These are phyloP conservation scores for Solanum pinnatisectum DNA, from an alignment of 257 asterid species.

Conservation along the genomic window DNA sequence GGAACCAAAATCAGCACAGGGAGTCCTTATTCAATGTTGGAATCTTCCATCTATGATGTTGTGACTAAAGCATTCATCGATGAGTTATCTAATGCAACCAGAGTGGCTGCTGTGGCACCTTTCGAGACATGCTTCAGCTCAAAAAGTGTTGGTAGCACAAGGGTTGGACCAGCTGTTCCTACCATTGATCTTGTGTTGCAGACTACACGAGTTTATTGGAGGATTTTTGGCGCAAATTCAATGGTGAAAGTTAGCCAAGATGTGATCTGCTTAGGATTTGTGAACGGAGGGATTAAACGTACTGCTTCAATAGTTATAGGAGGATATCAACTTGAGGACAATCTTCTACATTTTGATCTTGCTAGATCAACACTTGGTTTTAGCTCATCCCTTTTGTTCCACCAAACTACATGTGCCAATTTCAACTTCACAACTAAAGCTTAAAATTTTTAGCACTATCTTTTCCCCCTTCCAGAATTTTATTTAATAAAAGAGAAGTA, in stretches of 20 bases:
- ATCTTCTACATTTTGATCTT: conserved; percentile 41
- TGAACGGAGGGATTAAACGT: conserved; percentile 13
- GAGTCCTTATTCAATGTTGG: conserved; percentile 29
- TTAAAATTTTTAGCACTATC: neutral
- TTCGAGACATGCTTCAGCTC: conserved; percentile 31
- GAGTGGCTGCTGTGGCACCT: conserved; percentile 19
- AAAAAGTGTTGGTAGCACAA: conserved; percentile 26
- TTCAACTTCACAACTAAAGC: conserved; percentile 1
- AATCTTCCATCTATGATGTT: conserved; percentile 26
- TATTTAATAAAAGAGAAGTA: neutral
- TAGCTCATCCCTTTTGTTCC: conserved; percentile 31
- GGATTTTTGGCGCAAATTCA: conserved; percentile 41
- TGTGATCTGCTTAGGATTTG: conserved; percentile 16
- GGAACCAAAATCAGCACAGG: conserved; percentile 51
- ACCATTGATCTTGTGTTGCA: conserved; percentile 26
- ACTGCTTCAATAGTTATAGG: conserved; percentile 27
- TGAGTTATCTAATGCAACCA: conserved; percentile 21
- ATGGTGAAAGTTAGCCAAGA: conserved; percentile 24
- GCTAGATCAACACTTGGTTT: conserved; percentile 30
- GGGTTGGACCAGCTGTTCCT: conserved; percentile 42
- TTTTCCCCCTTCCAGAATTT: neutral
- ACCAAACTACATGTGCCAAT: conserved; percentile 8
- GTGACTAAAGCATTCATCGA: conserved; percentile 18
- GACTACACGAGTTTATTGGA: conserved; percentile 31
- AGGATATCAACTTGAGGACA: conserved; percentile 42